Evolutionary conservation across 495 filamentous ascomycete species (phyloP), one percentile per base, ranked within the genome.

Genomic region (Apodospora peruviana): DNA sequence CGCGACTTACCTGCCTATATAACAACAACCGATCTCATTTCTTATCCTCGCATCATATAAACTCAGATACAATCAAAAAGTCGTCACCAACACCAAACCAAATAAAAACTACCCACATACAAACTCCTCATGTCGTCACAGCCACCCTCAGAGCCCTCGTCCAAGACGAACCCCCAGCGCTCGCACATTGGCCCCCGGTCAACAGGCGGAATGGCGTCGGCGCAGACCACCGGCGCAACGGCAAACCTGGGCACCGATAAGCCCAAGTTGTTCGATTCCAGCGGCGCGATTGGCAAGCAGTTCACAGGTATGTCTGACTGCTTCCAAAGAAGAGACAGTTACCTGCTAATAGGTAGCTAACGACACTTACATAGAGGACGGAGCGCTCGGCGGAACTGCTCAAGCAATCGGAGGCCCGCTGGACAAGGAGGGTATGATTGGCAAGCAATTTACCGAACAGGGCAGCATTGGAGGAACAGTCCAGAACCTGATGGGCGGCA

Each of bases 381-480:
- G 80, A 20, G 61, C 66, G 0, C 66, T 83, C 27, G 75, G 79
- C 14, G 68, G 74, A 24, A 67, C 67, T 5, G 75, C 70, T 5
- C 64, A 83, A 43, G 70, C 60, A 29, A 48, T 83, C 7, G 77
- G 79, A n/a, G 80, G 79, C 0, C 76, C 77, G 0, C 63, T 81
- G 38, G 70, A 53, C 29, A 71, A 71, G 45, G 67, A 72, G 10
- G 74, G 76, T 8, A 37, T 56, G 18, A 66, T 80, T 40, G 77
- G 76, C 21, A 68, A 61, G 25, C 75, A 76, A 54, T 80, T 78
- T 48, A 75, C 74, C 9, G 59, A 64, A 5, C 58, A 71, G 37
- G 71, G 70, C 14, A 69, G 61, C 25, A 69, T 78, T 32, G 73
- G 73, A 17, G 73, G 73, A 2, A 62, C 57, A 2, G 65, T 78